Evolutionary conservation across 2,329 filamentous ascomycete species (phyloP).

Genomic region (Pleurostoma richardsiae): DNA sequence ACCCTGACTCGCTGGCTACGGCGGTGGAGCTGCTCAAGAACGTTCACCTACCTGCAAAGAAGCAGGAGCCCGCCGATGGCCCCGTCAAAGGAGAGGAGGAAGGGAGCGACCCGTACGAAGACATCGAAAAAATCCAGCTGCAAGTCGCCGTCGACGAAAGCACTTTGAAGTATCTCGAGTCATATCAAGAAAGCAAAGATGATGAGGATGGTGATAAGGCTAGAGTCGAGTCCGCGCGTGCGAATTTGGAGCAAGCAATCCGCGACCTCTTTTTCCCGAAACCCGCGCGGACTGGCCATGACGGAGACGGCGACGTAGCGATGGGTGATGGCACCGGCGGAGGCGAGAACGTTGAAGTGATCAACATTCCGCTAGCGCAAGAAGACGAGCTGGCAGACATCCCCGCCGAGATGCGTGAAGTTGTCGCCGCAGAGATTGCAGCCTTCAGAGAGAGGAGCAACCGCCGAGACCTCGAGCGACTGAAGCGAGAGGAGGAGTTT

Average conservation of each 20-base stretch:
- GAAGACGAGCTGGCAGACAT: constrained; percentile 96
- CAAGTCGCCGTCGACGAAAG: constrained; percentile 75
- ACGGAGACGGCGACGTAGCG: constrained; percentile 60
- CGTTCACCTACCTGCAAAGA: constrained; percentile 75
- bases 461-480: constrained; percentile 79
- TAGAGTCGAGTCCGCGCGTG: constrained; percentile 64
- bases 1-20: constrained; percentile 78
- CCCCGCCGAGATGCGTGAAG: constrained; percentile 91
- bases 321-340: constrained; percentile 57
- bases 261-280: constrained; percentile 68
- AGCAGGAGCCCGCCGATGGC: constrained; percentile 52
- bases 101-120: constrained; percentile 38
- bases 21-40: constrained; percentile 82
- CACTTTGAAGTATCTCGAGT: constrained; percentile 79
- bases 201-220: constrained; percentile 62
- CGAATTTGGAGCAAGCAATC: constrained; percentile 63
- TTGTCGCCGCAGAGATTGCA: constrained; percentile 88
- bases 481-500: constrained; percentile 85
- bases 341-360: constrained; percentile 71
- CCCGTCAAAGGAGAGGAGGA: constrained; percentile 20
- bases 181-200: constrained; percentile 63
- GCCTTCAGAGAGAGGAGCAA: constrained; percentile 91
- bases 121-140: constrained; percentile 65
- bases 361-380: constrained; percentile 80
- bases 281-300: constrained; percentile 37